Evolutionary conservation across 331 rosid species (phyloP), one percentile per base, ranked within the genome.

Genomic region (Malus hybrid): DNA sequence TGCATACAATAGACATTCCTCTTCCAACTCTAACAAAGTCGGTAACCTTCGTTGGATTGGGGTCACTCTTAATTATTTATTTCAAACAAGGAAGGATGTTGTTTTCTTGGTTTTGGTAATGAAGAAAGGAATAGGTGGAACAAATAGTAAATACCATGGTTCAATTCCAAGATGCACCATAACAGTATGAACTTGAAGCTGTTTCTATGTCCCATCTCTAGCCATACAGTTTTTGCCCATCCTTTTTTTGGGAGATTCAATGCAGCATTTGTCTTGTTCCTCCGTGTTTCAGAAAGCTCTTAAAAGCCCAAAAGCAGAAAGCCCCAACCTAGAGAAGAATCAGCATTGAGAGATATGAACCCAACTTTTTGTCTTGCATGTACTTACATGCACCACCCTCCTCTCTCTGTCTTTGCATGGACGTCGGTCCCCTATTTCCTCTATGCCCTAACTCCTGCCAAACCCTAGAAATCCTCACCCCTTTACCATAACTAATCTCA

Each of bases 291-390:
- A 80, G 84, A 79, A 31, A 9, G 71, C 62, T 39, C 42, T 13
- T 48, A 67, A 79, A 67, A 33, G 71, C 59, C 59, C 83, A 77
- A 72, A n/a, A 65, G 54, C 76, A 29, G 50, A 79, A 77, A 73
- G 55, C 20, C 33, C 67, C 33, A 27, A 68, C 63, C n/a, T 8
- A 70, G 31, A 72, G 72, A 81, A 65, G 76, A 55, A 83, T 69
- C 68, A 56, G 52, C 80, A 57, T 67, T 22, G 72, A 65, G 66
- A 57, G 69, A 69, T 69, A 83, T 3, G 81, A 82, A 72, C 65
- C 80, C 87, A 50, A 34, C 28, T 70, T 80, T 80, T 92, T 86
- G 86, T 81, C 80, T 80, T 82, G 79, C 90, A 83, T 91, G 90
- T 76, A 84, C 52, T 71, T 79, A 54, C 87, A 77, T 80, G 84